A percentile compares a stretch with the other conserved stretches of the same genome.
Evolutionary conservation across 805 yeast genomes (phyloP).

Genomic region (Yarrowia sp.): DNA sequence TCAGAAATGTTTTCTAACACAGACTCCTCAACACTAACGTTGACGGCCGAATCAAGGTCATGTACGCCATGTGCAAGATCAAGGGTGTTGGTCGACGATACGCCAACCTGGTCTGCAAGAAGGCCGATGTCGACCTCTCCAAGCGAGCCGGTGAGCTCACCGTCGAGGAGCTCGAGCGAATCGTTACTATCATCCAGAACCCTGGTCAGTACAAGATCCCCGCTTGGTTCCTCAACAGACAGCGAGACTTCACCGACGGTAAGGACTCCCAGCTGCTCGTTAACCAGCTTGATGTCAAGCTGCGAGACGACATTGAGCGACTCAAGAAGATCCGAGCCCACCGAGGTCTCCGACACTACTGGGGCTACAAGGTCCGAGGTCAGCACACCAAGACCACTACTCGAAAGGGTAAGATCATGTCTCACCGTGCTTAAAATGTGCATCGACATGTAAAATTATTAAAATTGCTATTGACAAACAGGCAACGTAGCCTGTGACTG

Average conservation of each 20-base stretch:
- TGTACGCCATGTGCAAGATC: slow-evolving; percentile 99
- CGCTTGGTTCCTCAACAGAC: slow-evolving; percentile 99
- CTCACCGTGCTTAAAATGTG: slow-evolving; percentile 35
- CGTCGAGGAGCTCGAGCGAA: slow-evolving; percentile 99
- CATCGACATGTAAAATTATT: slow-evolving; percentile 38
- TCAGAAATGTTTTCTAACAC: slow-evolving; percentile 2
- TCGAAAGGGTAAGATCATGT: slow-evolving; percentile 77
- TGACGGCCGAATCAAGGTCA: slow-evolving; percentile 99
- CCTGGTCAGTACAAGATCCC: slow-evolving; percentile 99
- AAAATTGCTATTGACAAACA: neutral
- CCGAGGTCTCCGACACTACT: slow-evolving; percentile 99
- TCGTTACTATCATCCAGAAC: slow-evolving; percentile 99
- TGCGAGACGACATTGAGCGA: slow-evolving; percentile 99
- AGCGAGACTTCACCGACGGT: slow-evolving; percentile 97
- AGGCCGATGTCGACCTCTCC: slow-evolving; percentile 97
- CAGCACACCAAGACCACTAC: slow-evolving; percentile 99
- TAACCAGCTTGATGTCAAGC: slow-evolving; percentile 98
- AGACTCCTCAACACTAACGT: slow-evolving; percentile 99
- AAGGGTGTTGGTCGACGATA: slow-evolving; percentile 99
- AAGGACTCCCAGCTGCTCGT: slow-evolving; percentile 99
- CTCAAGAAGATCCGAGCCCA: slow-evolving; percentile 99
- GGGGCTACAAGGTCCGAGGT: slow-evolving; percentile 99
- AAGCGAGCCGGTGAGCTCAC: slow-evolving; percentile 99
- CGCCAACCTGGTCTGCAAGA: slow-evolving; percentile 99
- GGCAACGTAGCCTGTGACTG: too few species aligned